phyloP scores from a whole-genome alignment of 2,329 filamentous ascomycete genomes.

The Apiospora koreana region DNA sequence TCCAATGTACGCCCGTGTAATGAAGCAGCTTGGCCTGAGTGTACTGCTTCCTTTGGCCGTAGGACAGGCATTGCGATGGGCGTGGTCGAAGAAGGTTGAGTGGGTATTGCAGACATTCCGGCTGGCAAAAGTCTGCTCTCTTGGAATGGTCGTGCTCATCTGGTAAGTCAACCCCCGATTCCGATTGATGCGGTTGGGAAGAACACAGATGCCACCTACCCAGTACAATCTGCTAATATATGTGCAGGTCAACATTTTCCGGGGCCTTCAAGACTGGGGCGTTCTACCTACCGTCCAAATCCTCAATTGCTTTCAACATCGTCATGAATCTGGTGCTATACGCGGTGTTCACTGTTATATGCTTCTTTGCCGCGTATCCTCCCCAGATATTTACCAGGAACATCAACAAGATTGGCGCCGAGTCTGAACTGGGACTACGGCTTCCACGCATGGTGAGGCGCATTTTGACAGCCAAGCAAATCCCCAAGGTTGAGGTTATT shows the following conservation, averaged over 20 bases:
- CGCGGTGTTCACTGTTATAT: slow-evolving; percentile 62
- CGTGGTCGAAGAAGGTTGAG: slow-evolving; percentile 51
- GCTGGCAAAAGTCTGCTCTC: slow-evolving; percentile 48
- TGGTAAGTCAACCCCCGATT: slow-evolving; percentile 38
- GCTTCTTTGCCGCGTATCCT: slow-evolving; percentile 52
- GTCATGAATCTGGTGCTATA: slow-evolving; percentile 68
- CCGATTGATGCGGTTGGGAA: too few species aligned
- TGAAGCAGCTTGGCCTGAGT: slow-evolving; percentile 68
- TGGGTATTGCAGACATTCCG: slow-evolving; percentile 56
- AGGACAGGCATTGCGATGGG: slow-evolving; percentile 60
- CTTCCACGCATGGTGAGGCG: slow-evolving; percentile 33
- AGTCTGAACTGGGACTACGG: slow-evolving; percentile 27
- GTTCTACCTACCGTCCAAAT: slow-evolving; percentile 56
- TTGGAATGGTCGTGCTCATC: slow-evolving; percentile 48
- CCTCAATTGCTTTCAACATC: slow-evolving; percentile 66
- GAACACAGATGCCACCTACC: neutral
- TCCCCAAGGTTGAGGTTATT: slow-evolving; percentile 63
- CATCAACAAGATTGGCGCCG: slow-evolving; percentile 36
- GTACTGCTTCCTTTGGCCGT: slow-evolving; percentile 64
- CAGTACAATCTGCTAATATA: slow-evolving; percentile 3
- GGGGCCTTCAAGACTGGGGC: slow-evolving; percentile 65
- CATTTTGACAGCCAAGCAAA: slow-evolving; percentile 48
- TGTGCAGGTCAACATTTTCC: slow-evolving; percentile 67
- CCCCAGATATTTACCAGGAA: slow-evolving; percentile 34
- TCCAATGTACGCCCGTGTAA: slow-evolving; percentile 65